Evolutionary conservation across 2,329 filamentous ascomycete genomes (phyloP), one percentile per base, ranked within the genome.

Genomic region (Fusarium armeniacum): DNA sequence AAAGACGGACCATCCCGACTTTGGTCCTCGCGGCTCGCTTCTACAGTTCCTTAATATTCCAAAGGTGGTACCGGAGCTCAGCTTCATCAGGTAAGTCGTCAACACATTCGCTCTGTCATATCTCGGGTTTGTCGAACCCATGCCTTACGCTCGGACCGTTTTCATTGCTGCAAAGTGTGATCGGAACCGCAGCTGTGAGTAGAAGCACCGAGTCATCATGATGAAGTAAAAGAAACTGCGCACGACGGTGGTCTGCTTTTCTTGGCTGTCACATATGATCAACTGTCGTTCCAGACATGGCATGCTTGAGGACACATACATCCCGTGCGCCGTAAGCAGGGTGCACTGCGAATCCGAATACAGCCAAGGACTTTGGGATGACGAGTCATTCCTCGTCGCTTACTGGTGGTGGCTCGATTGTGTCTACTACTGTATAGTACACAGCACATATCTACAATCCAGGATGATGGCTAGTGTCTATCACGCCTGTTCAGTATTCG

Each of bases 41-140:
- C 76, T 93, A 46, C 80, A 83, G 20, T 94, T 93, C 76, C 79
- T 81, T 36, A 83, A 84, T 35, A 80, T 89, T 46, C 81, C 83
- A 55, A 85, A 86, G 51, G 85, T 93, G 13, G 85, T 91, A 16
- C 89, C 92, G 74, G 86, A 91, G 71, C 82, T 94, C 70, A 91
- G 89, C 73, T 94, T 94, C 76, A 79, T 94, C 33, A 87, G 89
- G 91, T 93, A 80, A 83, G 90, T 73, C 32, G 26, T 49, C 44
- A 53, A 33, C 8, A 28, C 50, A 49, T 53, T 50, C 65, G 43
- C 49, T 51, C 20, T 46, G 24, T 54, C 30, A 26, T 33, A 26
- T 36, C 45, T 47, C 45, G 28, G 33, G 18, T 28, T 51, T 35
- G 44, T 16, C 33, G 22, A 40, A 22, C n/a, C 24, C 18, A 57